Percentiles rank a stretch among this genome's conserved stretches.
These are phyloP conservation scores for Lenwebbia sp. DNA, from an alignment of 345 rosid genomes.

Conservation along the genomic window DNA sequence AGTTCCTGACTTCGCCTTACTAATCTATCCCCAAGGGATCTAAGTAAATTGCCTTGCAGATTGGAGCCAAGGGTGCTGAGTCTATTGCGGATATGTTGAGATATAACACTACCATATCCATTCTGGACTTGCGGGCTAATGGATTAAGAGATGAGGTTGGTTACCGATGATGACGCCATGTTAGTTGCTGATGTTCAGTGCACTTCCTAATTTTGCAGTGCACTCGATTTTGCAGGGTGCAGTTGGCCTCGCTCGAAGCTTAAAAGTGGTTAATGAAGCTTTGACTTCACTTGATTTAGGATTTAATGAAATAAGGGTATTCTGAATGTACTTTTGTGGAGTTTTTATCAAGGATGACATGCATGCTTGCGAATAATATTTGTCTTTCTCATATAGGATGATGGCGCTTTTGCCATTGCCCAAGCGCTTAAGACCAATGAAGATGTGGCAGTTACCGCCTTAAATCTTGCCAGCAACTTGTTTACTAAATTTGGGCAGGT, in stretches of 20 bases:
- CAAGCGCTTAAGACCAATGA: conserved; percentile 92
- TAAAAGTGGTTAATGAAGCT: conserved; percentile 96
- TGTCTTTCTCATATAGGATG: conserved; percentile 40
- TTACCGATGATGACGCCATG: conserved; percentile 2
- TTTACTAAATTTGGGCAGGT: conserved; percentile 97
- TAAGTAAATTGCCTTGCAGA: conserved; percentile 30
- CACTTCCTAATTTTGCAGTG: not conserved
- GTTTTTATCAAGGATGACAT: not conserved
- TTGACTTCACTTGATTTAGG: conserved; percentile 76
- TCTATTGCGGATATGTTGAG: conserved; percentile 75
- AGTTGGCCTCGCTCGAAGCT: conserved; percentile 69
- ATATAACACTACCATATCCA: conserved; percentile 69
- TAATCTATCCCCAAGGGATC: not conserved
- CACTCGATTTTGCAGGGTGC: conserved; percentile 56
- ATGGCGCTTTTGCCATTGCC: conserved; percentile 93
- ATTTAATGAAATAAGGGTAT: conserved; percentile 89
- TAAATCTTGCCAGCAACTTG: conserved; percentile 81
- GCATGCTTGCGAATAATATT: conserved; percentile 1
- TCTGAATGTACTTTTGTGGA: not conserved
- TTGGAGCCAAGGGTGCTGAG: conserved; percentile 84
- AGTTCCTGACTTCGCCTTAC: not conserved
- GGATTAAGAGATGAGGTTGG: conserved; percentile 85
- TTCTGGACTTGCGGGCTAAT: conserved; percentile 90
- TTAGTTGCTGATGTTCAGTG: not conserved
- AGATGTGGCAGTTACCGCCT: conserved; percentile 68